Evolutionary conservation across 169 alveolate species (phyloP), one percentile per base, ranked within the genome.

Genomic region (Plasmodium gonderi): DNA sequence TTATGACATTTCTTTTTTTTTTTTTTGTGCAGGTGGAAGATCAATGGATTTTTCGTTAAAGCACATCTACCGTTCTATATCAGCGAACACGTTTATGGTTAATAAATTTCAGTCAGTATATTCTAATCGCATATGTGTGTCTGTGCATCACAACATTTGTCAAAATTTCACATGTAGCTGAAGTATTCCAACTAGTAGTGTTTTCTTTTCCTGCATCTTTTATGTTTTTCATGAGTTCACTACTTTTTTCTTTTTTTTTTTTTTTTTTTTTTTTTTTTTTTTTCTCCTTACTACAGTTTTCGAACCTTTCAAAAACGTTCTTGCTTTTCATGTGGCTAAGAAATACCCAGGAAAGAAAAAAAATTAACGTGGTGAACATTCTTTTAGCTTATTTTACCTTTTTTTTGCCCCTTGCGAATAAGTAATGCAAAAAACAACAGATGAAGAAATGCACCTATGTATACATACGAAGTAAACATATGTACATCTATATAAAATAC

Each of bases 81-180:
- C 82, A 33, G 92, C 92, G n/a, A 83, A 83, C 54, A 72, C 92
- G 8, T 83, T 83, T 76, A 69, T 83, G 82, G 92, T 83, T 40
- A n/a, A n/a, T n/a, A 80, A 74, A 3, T 38, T 74, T 26, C 54
- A 0, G 11, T 20, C 1, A 20, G 6, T n/a, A 1, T 33, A 0
- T 33, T 44, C 33, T 45, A 45, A 5, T 45, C n/a, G 29, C 14
- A 7, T 31, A 36, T 4, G 17, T 17, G 31, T 17, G 36, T 49
- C 31, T 45, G 6, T 8, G 17, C 54, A 9, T 33, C 5, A 7
- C 26, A 29, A 11, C 42, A 3, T 33, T 14, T 12, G 23, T 47
- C 9, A 23, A 31, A 20, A 9, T 12, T 12, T 4, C 23, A 0
- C 72, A 12, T 5, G 38, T 36, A 0, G 23, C 12, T 8, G 12